Percentiles rank a stretch among this genome's conserved stretches.
These are phyloP conservation scores for Coemansia pectinata DNA, from an alignment of 192 early-diverging fungal species.

Conservation along the genomic window DNA sequence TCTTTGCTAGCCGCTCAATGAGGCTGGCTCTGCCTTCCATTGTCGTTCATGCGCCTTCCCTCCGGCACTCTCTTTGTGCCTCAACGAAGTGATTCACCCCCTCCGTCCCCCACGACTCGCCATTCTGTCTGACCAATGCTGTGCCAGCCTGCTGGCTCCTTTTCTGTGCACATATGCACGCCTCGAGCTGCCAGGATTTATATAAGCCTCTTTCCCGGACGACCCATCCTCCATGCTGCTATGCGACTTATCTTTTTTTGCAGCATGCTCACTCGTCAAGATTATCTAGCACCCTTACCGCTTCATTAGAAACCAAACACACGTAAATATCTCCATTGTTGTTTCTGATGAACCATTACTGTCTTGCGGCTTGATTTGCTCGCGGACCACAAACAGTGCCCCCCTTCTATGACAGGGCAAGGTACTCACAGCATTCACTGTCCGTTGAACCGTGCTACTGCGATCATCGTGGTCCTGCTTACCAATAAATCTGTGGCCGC, in stretches of 20 bases:
- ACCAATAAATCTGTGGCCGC: not conserved
- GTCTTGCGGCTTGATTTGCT: not conserved
- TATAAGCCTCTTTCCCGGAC: not conserved
- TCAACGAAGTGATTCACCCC: not conserved
- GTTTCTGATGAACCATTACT: not conserved
- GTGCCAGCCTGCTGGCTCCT: not conserved
- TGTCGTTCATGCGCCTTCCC: not conserved
- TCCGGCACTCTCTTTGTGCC: not conserved
- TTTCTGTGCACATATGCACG: not conserved
- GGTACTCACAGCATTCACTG: not conserved
- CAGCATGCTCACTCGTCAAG: not conserved
- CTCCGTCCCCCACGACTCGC: not conserved
- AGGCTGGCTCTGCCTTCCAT: not conserved
- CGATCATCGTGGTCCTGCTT: not conserved
- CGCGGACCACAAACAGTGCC: not conserved
- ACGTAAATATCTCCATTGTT: not conserved
- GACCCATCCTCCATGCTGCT: not conserved
- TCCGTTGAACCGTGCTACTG: not conserved
- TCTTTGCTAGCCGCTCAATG: not conserved
- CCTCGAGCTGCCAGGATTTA: not conserved
- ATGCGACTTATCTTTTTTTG: not conserved
- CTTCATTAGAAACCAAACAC: not conserved
- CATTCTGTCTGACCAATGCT: not conserved
- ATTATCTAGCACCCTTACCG: not conserved
- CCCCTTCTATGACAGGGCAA: not conserved